phyloP scores from a whole-genome alignment of 2,329 filamentous ascomycete species.

The Fusarium cicatricum region DNA sequence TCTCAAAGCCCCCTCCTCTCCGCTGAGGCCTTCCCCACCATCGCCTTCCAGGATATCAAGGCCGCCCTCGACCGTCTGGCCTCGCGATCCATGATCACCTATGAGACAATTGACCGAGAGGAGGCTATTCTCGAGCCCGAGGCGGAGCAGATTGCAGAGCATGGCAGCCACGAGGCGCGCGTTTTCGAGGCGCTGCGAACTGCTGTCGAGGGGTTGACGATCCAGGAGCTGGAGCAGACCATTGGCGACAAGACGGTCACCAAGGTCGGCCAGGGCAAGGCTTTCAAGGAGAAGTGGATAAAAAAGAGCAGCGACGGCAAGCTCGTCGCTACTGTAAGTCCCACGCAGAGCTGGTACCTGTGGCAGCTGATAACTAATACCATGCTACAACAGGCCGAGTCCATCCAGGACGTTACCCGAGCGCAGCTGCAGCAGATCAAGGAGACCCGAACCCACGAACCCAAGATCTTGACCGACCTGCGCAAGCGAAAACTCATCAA shows the following conservation, averaged over 20 bases:
- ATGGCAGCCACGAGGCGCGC: constrained; percentile 83
- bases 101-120: constrained; percentile 83
- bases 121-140: constrained; percentile 79
- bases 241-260: constrained; percentile 78
- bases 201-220: constrained; percentile 81
- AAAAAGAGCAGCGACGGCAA: constrained; percentile 66
- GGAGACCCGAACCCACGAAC: constrained; percentile 74
- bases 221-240: constrained; percentile 73
- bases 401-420: constrained; percentile 81
- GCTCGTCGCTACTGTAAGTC: constrained; percentile 60
- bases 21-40: constrained; percentile 72
- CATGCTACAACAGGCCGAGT: constrained; percentile 62
- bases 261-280: constrained; percentile 92
- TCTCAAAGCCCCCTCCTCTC: constrained; percentile 72
- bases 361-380: constrained; percentile 3
- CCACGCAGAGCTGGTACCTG: neutral
- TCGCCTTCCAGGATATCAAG: constrained; percentile 76
- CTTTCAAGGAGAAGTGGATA: constrained; percentile 84
- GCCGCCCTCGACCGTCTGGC: constrained; percentile 85
- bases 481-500: constrained; percentile 92
- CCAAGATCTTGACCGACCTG: constrained; percentile 80
- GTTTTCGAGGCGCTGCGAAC: constrained; percentile 78
- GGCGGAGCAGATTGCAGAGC: constrained; percentile 73
- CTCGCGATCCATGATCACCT: constrained; percentile 86
- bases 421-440: constrained; percentile 79